Evolutionary conservation across 805 yeast genomes (phyloP), one percentile per base, ranked within the genome.

Genomic region (Spathaspora arborariae): DNA sequence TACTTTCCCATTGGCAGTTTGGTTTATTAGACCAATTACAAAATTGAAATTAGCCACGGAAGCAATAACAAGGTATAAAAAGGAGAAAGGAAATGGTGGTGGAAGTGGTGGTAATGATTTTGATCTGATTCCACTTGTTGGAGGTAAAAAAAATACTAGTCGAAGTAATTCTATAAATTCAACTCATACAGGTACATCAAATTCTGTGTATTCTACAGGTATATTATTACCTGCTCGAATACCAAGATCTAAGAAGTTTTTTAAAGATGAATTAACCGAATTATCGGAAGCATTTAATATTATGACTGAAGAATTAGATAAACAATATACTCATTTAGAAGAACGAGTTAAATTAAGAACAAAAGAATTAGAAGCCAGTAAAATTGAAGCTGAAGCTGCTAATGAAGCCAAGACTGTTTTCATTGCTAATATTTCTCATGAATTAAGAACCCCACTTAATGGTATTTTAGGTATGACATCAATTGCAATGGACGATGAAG

Each of bases 381-480:
- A 88, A 56, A 78, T 85, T 24, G 87, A 85, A 60, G 97, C 97
- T 0, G 97, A 92, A 66, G 81, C 85, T 22, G 99, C 99, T 1
- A 92, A 92, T 63, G 97, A 94, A 56, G 96, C 98, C 2, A 94
- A 94, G 60, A 91, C 98, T 0, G 65, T 62, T 8, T 63, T 62
- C 47, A 62, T 62, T 46, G 66, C 67, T 20, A 62, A 63, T 49
- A 62, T 62, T 19, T 63, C 68, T 4, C 66, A 5, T 63, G 99
- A 94, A 68, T 74, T 94, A 59, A 79, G 98, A 56, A 94, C 98
- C 0, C 99, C 99, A 1, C 72, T 94, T 51, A 94, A 94, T 63
- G 99, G 99, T 61, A 94, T 94, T 37, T 70, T 94, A 45, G 98
- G 98, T 52, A 88, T 92, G 91, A 88, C 97, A 0, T 86, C 96